Conservation (phyloP, 1,284 basidiomycete species). For the Pholiota adiposa region DNA sequence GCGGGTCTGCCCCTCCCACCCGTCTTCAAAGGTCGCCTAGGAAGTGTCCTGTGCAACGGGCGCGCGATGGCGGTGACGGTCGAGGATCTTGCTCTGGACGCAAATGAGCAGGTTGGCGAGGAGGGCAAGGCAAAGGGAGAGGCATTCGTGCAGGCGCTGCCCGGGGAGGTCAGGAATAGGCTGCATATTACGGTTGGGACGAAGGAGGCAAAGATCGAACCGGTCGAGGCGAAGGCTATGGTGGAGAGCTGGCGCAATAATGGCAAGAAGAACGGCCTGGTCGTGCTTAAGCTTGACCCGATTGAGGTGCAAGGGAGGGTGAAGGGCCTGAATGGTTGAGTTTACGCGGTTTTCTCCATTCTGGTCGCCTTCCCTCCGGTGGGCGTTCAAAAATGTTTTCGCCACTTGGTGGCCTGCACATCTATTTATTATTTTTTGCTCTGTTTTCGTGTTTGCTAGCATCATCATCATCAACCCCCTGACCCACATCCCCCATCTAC, state of each 20-base stretch:
- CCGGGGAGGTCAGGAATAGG: conserved; percentile 48
- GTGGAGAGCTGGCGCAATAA: conserved; percentile 48
- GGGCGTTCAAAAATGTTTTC: no score
- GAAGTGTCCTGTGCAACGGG: conserved; percentile 76
- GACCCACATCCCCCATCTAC: no score
- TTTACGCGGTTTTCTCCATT: no score
- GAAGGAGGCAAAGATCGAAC: conserved; percentile 47
- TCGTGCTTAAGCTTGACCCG: conserved; percentile 2
- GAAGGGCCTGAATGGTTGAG: conserved; percentile 8
- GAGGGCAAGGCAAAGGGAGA: conserved; percentile 31
- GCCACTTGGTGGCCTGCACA: no score
- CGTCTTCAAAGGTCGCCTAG: conserved; percentile 65
- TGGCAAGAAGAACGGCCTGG: conserved; percentile 40
- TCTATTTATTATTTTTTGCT: no score
- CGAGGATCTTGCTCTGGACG: conserved; percentile 51
- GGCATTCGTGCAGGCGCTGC: conserved; percentile 54
- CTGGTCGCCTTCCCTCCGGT: no score
- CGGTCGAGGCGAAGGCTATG: conserved; percentile 76
- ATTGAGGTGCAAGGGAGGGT: not conserved
- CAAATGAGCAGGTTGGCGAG: conserved; percentile 22
- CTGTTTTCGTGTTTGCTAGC: no score
- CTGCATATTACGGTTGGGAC: conserved; percentile 95
- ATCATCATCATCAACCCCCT: no score
- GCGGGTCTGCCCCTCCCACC: conserved; percentile 48
- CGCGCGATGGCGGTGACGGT: conserved; percentile 82